Base-by-base conservation (phyloP, 805 yeast genomes). In the Metschnikowia koreensis region DNA sequence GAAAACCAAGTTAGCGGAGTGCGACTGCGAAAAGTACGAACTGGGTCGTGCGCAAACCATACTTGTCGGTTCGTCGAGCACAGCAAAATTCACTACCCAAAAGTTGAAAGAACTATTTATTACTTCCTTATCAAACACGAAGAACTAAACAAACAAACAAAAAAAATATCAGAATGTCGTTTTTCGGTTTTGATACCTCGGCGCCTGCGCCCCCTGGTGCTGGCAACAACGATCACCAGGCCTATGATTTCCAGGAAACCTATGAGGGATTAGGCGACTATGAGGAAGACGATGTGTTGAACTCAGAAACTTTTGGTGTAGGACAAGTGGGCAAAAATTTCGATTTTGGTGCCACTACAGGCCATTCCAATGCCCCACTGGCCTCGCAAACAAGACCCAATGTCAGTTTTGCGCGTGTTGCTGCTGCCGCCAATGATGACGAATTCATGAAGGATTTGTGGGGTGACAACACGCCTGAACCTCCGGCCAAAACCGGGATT, bases 171-270 rank as follows among this genome's bases (percentile, higher is more conserved):
- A 28, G 12, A 42, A 84, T 84, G 89, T 84, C 89, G 38, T 84
- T 84, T 63, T 84, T 84, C 67, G 88, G 87, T 27, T 81, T 83
- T 62, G 83, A 83, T 60, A 72, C 86, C 22, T 64, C 74, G 15
- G 81, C 71, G 28, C 74, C 73, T 26, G 53, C 50, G 46, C 54
- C 51, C 46, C 44, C n/a, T 7, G 41, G 37, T 9, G 29, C 27
- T 16, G 26, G 7, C 15, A 53, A 38, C 38, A 53, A 53, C 39
- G 52, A 51, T 45, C 36, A 57, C 16, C 76, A 76, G 44, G 70
- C 80, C 9, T 76, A 81, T 65, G 91, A 88, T 65, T 90, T 89
- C 65, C 96, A 90, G 61, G 96, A 90, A 34, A 84, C 93, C 16
- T 88, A 87, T 67, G 88, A 83, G 50, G 92, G 93, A 2, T 76